phyloP scores from a whole-genome alignment of 805 yeast genomes.

The Nakazawaea ernobii region DNA sequence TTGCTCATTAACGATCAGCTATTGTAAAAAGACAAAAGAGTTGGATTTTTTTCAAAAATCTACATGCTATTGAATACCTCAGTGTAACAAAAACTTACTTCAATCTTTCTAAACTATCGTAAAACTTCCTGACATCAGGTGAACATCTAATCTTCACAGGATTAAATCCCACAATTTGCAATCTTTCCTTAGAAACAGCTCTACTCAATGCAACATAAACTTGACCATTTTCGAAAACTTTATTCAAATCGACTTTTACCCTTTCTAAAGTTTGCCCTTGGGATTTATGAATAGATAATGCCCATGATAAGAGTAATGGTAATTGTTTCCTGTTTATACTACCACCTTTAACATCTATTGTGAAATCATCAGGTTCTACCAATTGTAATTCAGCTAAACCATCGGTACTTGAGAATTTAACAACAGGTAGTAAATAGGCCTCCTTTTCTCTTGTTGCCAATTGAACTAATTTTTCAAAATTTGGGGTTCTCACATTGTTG shows the following conservation, averaged over 20 bases:
- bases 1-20: too few relatives aligned
- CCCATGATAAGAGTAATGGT: slow-evolving; percentile 76
- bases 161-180: slow-evolving; percentile 64
- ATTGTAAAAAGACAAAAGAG: neutral
- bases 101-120: slow-evolving; percentile 34
- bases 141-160: slow-evolving; percentile 53
- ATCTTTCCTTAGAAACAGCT: slow-evolving; percentile 60
- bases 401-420: slow-evolving; percentile 33
- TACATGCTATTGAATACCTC: neutral
- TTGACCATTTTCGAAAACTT: slow-evolving; percentile 75
- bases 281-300: slow-evolving; percentile 76
- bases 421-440: slow-evolving; percentile 34
- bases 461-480: slow-evolving; percentile 18
- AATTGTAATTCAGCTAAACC: slow-evolving; percentile 25
- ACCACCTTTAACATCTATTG: slow-evolving; percentile 21
- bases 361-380: slow-evolving; percentile 30
- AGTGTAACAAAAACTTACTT: neutral
- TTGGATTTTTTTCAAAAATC: neutral
- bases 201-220: slow-evolving; percentile 79
- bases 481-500: slow-evolving; percentile 14
- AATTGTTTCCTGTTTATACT: slow-evolving; percentile 46
- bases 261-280: slow-evolving; percentile 79
- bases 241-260: slow-evolving; percentile 61
- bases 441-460: slow-evolving; percentile 20
- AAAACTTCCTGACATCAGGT: slow-evolving; percentile 55